Evolutionary conservation across 805 yeast genomes (phyloP), one percentile per base, ranked within the genome.

Genomic region (Groenewaldozyma tartarivorans): DNA sequence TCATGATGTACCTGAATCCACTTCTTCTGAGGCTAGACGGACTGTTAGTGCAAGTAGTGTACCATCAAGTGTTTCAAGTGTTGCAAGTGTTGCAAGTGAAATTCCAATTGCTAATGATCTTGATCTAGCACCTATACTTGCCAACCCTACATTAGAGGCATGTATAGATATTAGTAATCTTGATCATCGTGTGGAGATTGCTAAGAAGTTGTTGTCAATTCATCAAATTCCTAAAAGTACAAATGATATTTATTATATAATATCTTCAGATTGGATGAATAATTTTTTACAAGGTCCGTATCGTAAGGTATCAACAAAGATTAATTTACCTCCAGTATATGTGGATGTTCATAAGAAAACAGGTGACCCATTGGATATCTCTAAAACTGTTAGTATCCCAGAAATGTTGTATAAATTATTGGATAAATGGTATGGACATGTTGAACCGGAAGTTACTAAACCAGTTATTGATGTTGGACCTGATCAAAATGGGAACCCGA

Each of bases 351-450:
- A 7, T 24, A 13, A 7, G 13, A 9, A 7, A 9, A 24, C 7
- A 9, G 11, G 11, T 24, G 36, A 17, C 40, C 40, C 24, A 13
- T 29, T n/a, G 35, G 31, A 31, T 31, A 30, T 20, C 30, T 35
- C 4, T 30, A 38, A 32, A 38, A 38, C 36, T 21, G 16, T 20
- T 30, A 31, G 33, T 34, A 20, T 38, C 16, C 36, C 40, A 11
- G 9, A 33, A 2, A 16, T 11, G 7, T 30, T 27, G 16, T 32
- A 20, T 13, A 31, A 24, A 6, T 4, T 38, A 11, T 26, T 38
- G 24, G 31, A 30, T 19, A 15, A 21, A 13, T 41, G 44, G 44
- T 41, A 41, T 17, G 40, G 37, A 6, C 16, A 17, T 16, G 27
- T 29, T 4, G 29, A 22, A 5, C 41, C 42, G 2, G 29, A 30